Evolutionary conservation across 208 protist species (phyloP).

Genomic region (Trypanosomatidae sp.): DNA sequence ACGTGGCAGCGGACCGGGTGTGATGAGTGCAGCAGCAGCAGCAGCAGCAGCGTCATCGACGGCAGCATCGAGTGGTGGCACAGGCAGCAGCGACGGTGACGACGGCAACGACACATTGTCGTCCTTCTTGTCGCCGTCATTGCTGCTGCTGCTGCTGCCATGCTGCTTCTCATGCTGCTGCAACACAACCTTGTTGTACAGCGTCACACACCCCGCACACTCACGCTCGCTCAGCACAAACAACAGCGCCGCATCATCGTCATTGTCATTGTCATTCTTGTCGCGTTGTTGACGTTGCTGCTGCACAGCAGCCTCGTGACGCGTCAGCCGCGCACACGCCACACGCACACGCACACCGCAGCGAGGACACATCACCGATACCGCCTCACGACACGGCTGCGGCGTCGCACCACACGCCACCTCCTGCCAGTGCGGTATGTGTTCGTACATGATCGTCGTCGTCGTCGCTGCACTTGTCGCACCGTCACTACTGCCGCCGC

Average conservation of each 20-base stretch:
- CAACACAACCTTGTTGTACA: conserved; percentile 62
- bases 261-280: conserved; percentile 3
- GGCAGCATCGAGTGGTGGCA: too few relatives aligned
- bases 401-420: conserved; percentile 33
- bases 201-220: conserved; percentile 54
- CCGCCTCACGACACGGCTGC: conserved; percentile 24
- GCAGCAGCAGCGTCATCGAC: too few relatives aligned
- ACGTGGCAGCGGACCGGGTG: conserved; percentile 12
- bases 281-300: too few relatives aligned
- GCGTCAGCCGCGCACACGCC: conserved; percentile 30
- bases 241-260: background rate
- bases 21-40: too few relatives aligned
- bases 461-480: conserved; percentile 17
- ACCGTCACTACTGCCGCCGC: too few relatives aligned
- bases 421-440: conserved; percentile 66
- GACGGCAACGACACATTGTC: too few relatives aligned
- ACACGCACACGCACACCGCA: conserved; percentile 43
- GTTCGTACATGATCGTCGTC: conserved; percentile 20
- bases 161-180: conserved; percentile 31
- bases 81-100: too few relatives aligned
- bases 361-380: conserved; percentile 45
- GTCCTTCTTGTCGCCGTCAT: too few relatives aligned
- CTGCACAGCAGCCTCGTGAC: conserved; percentile 8
- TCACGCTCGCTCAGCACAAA: conserved; percentile 32
- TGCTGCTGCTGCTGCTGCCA: too few relatives aligned